Base-by-base conservation (phyloP, 2,329 filamentous ascomycete species). In the Hyphodiscus sp. region DNA sequence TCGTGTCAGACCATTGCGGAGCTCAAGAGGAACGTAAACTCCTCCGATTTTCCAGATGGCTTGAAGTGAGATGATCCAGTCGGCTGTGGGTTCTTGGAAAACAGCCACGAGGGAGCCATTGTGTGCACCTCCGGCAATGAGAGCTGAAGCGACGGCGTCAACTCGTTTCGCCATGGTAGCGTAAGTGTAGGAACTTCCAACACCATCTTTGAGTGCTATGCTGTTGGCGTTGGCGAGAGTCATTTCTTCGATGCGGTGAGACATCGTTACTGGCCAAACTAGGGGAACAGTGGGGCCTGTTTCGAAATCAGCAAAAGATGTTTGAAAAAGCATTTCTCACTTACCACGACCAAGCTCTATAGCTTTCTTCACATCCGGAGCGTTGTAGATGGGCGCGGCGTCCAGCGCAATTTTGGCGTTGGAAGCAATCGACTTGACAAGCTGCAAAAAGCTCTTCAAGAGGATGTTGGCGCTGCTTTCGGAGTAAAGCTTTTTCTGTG, bases 11-110 rank as follows among this genome's bases (percentile, higher is more conserved):
- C 63, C 60, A 2, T 54, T 58, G 20, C 62, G 57, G 4, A 58
- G 54, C 48, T 70, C 68, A 9, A 71, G 49, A 0, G 68, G 68
- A 7, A 70, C 47, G 45, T 69, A 71, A 2, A 61, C 50, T 16
- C 56, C 66, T 8, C 68, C 67, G n/a, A 65, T 52, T 1, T 58
- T 57, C 45, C 66, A 47, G 19, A 69, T 62, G 2, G 64, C 68
- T 3, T 71, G 54, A 29, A 69, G 52, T 1, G 66, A 67, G 43
- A 57, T 61, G 30, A 65, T 58, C 61, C 58, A 63, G 30, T 64
- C 55, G 11, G 51, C 16, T 15, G 29, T 41, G 26, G 57, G 51
- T 16, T 57, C 51, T 42, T 53, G 47, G 26, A 52, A 49, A 19
- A 57, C 46, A 1, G 60, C 69, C 1, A 79, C 68, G 0, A 52